Base-by-base conservation (phyloP, 495 filamentous ascomycete genomes). In the Aspergillus saccharolyticus region DNA sequence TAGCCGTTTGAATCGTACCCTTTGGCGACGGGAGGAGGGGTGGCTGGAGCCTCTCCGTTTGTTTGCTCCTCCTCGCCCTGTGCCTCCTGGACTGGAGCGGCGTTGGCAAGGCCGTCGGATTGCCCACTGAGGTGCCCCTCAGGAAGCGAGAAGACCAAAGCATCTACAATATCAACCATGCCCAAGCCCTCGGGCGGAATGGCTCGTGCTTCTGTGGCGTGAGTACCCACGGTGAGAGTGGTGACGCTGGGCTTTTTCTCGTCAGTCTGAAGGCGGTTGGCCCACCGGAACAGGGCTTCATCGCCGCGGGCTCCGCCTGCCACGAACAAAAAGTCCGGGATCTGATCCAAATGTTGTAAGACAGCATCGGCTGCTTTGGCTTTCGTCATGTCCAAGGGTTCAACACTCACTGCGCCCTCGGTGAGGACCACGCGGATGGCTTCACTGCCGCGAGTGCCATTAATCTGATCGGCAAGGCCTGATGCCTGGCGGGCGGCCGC, bases 241-340 rank as follows among this genome's bases (percentile, higher is more conserved):
- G 85, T 85, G 7, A 90, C 86, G 54, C 89, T 78, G 33, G 84
- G 70, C 44, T 94, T 77, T 5, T 65, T 69, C 39, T 79, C 75
- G 43, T 73, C 70, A 1, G 72, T 75, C 20, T 75, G 76, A 22
- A 96, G 72, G 33, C 83, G 77, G 70, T 96, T 96, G 24, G 92
- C 92, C 92, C 92, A 97, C 28, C 86, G 88, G 77, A 92, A 97
- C 21, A 96, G 85, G 44, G 89, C 86, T 67, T 96, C 92, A 63
- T 97, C 92, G 57, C 96, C 92, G 7, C 92, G 88, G 43, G 89
- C 88, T 66, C 96, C 90, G 42, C 92, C 92, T 46, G 89, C 78
- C 10, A 93, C 89, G 70, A 96, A 82, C 44, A 97, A 68, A 71
- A 96, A 96, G 64, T 95, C 89, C 0, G 85, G 83, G 58, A 50